A percentile compares a stretch with the other conserved stretches of the same genome.
Evolutionary conservation across 352 stramenopile genomes (phyloP).

Genomic region (Halophytophthora batemanensis): DNA sequence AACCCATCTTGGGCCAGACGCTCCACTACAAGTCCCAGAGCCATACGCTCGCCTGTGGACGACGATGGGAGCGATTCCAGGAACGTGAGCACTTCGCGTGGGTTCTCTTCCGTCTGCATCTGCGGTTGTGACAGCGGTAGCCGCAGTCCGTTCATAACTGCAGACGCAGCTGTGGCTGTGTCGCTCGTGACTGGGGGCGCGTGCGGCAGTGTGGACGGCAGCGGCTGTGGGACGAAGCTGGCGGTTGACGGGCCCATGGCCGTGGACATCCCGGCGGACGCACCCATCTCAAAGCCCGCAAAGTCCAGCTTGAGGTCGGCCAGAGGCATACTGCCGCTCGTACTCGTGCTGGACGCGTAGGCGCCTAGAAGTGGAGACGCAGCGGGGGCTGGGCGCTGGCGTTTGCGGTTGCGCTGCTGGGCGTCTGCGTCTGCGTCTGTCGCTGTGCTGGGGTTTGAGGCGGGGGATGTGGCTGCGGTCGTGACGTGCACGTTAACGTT

Average conservation of each 20-base stretch:
- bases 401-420: slow-evolving; percentile 36
- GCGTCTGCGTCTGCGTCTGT: slow-evolving; percentile 26
- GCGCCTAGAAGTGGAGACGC: slow-evolving; percentile 12
- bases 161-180: slow-evolving; percentile 4
- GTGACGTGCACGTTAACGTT: slow-evolving; percentile 28
- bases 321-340: slow-evolving; percentile 27
- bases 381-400: slow-evolving; percentile 15
- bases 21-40: slow-evolving; percentile 31
- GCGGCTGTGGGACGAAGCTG: no score
- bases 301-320: slow-evolving; percentile 67
- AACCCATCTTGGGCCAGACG: slow-evolving; percentile 53
- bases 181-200: slow-evolving; percentile 18
- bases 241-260: no score
- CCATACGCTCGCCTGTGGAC: slow-evolving; percentile 24
- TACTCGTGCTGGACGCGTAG: slow-evolving; percentile 2
- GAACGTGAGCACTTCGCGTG: slow-evolving; percentile 46
- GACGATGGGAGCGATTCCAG: slow-evolving; percentile 48
- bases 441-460: no score
- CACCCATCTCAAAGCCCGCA: slow-evolving; percentile 40
- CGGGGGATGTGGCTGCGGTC: no score
- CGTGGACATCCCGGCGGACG: slow-evolving; percentile 10
- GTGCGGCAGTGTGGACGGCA: slow-evolving; percentile 12
- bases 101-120: no score
- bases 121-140: no score
- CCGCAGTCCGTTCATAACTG: slow-evolving; percentile 6